A percentile compares a stretch with the other conserved stretches of the same genome.
phyloP scores from a whole-genome alignment of 2,329 filamentous ascomycete species.

The Neonectria punicea region DNA sequence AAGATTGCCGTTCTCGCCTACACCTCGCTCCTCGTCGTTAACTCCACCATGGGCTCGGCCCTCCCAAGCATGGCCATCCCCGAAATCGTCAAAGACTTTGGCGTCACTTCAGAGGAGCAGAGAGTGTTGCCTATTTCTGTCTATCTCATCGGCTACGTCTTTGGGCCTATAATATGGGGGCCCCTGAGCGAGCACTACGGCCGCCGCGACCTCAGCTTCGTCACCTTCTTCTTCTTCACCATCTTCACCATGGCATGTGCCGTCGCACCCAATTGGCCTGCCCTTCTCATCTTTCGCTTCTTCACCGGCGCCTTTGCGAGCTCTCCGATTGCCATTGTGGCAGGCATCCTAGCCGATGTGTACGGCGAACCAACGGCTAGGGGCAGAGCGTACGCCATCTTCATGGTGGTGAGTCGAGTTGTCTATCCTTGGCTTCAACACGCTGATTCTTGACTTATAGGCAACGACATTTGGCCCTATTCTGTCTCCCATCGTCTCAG shows the following conservation, averaged over 20 bases:
- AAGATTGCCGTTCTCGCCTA: constrained; percentile 66
- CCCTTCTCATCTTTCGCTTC: constrained; percentile 66
- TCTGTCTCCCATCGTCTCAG: constrained; percentile 72
- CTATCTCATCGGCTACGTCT: constrained; percentile 72
- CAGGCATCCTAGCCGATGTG: constrained; percentile 73
- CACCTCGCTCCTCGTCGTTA: constrained; percentile 70
- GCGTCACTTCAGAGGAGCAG: constrained; percentile 59
- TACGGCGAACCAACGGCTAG: constrained; percentile 63
- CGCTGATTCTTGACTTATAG: constrained; percentile 45
- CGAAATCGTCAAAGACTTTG: constrained; percentile 67
- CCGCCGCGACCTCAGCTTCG: constrained; percentile 58
- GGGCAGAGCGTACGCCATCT: constrained; percentile 70
- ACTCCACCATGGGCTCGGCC: constrained; percentile 73
- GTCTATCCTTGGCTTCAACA: background rate
- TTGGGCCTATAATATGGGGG: constrained; percentile 70
- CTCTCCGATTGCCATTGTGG: constrained; percentile 70
- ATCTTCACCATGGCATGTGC: constrained; percentile 67
- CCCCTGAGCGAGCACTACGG: constrained; percentile 75
- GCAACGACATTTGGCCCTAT: constrained; percentile 74
- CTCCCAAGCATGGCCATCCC: constrained; percentile 72
- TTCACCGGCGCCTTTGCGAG: constrained; percentile 64
- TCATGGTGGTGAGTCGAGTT: constrained; percentile 65
- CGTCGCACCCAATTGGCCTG: constrained; percentile 62
- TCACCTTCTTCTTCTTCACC: constrained; percentile 59
- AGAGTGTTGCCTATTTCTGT: constrained; percentile 69